phyloP scores from a whole-genome alignment of 73 alveolate genomes.

The Paraurostyla sp. region DNA sequence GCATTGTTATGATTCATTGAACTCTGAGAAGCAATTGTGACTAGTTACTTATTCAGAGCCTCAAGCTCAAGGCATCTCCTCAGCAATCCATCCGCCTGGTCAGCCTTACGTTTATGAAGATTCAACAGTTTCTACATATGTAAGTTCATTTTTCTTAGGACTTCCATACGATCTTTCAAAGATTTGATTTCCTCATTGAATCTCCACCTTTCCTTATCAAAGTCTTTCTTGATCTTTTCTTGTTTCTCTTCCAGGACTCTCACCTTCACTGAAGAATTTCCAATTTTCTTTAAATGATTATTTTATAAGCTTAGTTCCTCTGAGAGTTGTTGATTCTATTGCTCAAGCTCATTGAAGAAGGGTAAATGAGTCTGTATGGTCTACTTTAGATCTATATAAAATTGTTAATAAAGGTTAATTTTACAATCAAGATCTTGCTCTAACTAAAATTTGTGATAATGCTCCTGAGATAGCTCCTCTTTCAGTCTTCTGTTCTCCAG shows the following conservation, averaged over 20 bases:
- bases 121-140: not conserved
- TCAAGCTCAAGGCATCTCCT: conserved; percentile 41
- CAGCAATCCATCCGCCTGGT: conserved; percentile 34
- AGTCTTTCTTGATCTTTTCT: not conserved
- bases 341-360: conserved; percentile 40
- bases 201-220: conserved; percentile 45
- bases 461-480: conserved; percentile 24
- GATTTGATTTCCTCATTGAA: conserved; percentile 35
- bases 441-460: conserved; percentile 1
- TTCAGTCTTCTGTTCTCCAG: conserved; percentile 41
- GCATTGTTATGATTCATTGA: not conserved
- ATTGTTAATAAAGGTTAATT: not conserved
- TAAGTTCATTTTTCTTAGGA: conserved; percentile 50
- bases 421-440: conserved; percentile 47
- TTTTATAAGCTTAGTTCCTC: not conserved
- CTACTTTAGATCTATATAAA: conserved; percentile 19
- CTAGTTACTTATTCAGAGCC: not conserved
- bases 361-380: conserved; percentile 50
- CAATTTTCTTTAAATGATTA: not conserved
- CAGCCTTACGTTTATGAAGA: conserved; percentile 35
- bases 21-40: not conserved
- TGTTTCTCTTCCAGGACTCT: conserved; percentile 28
- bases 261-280: conserved; percentile 47
- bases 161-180: conserved; percentile 43
- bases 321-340: not conserved